Conservation (phyloP, 495 filamentous ascomycete genomes). For the Bacidia gigantensis region DNA sequence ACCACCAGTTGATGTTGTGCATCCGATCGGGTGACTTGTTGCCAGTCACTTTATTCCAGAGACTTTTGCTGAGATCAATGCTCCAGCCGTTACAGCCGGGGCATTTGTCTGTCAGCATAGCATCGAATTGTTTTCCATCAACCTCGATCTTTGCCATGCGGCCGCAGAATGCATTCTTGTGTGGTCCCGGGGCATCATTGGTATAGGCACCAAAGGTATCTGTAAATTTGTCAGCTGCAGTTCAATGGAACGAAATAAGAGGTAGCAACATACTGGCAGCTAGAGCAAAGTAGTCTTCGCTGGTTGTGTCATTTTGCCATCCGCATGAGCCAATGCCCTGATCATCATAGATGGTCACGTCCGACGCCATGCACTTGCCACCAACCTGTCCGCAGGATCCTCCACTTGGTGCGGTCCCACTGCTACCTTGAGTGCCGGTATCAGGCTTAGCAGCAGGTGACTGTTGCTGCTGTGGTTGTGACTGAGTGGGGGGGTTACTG, state of each 20-base stretch:
- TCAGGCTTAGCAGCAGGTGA: not conserved
- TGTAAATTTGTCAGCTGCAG: not conserved
- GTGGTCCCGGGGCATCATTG: constrained; percentile 19
- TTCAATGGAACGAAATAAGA: not conserved
- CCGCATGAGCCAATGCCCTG: constrained; percentile 34
- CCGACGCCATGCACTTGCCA: constrained; percentile 26
- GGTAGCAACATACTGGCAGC: constrained; percentile 10
- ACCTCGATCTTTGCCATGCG: constrained; percentile 47
- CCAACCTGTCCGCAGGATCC: constrained; percentile 19
- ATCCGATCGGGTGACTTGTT: constrained; percentile 1
- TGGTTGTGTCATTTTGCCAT: constrained; percentile 28
- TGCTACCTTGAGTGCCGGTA: not conserved
- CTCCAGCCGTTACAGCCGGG: constrained; percentile 40
- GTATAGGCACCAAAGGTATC: constrained; percentile 41
- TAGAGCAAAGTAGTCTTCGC: constrained; percentile 33
- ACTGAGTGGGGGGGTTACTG: too few relatives aligned
- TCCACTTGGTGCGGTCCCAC: constrained; percentile 15
- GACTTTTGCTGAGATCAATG: constrained; percentile 33
- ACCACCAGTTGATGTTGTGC: constrained; percentile 16
- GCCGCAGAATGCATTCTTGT: constrained; percentile 47
- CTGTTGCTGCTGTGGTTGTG: not conserved
- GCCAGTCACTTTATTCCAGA: constrained; percentile 26
- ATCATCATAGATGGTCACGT: constrained; percentile 36
- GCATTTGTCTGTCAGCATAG: constrained; percentile 61
- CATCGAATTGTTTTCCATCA: constrained; percentile 39